Evolutionary conservation across 768 basidiomycete species (phyloP).

Genomic region (Termitomyces titanicus): DNA sequence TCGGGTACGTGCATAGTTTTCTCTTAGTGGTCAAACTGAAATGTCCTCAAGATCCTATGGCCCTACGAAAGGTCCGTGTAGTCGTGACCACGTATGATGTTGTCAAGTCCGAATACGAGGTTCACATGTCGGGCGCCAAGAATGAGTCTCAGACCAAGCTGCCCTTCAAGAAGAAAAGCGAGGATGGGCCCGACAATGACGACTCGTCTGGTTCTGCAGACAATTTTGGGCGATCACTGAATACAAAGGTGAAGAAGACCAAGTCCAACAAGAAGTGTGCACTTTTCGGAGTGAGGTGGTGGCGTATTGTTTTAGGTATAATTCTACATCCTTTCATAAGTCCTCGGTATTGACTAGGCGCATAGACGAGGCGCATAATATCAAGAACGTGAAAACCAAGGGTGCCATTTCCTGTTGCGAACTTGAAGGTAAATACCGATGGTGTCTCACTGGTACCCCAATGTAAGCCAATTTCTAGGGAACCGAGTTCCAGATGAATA

Average conservation of each 20-base stretch:
- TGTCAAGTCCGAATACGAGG: constrained; percentile 72
- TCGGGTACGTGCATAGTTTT: constrained; percentile 42
- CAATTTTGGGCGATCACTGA: constrained; percentile 42
- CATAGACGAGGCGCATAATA: constrained; percentile 91
- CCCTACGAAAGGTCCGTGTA: constrained; percentile 55
- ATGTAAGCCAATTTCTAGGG: constrained; percentile 40
- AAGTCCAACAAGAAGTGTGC: constrained; percentile 54
- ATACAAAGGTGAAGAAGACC: constrained; percentile 38
- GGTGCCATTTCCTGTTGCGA: constrained; percentile 75
- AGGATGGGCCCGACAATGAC: constrained; percentile 33
- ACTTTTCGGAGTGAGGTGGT: constrained; percentile 79
- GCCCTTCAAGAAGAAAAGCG: constrained; percentile 32
- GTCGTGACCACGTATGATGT: constrained; percentile 88
- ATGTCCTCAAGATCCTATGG: constrained; percentile 45
- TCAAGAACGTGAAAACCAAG: constrained; percentile 84
- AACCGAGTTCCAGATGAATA: constrained; percentile 10
- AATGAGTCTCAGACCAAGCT: constrained; percentile 49
- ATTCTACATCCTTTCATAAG: constrained; percentile 9
- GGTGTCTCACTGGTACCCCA: constrained; percentile 87
- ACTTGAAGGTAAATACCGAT: constrained; percentile 74
- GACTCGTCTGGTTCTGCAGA: constrained; percentile 35
- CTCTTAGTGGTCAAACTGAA: neutral
- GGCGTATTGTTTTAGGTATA: constrained; percentile 79
- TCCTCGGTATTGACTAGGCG: neutral
- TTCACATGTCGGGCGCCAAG: constrained; percentile 46